These are phyloP conservation scores for Vitis cinerea DNA, from an alignment of 164 flowering plant genomes.

Conservation along the genomic window DNA sequence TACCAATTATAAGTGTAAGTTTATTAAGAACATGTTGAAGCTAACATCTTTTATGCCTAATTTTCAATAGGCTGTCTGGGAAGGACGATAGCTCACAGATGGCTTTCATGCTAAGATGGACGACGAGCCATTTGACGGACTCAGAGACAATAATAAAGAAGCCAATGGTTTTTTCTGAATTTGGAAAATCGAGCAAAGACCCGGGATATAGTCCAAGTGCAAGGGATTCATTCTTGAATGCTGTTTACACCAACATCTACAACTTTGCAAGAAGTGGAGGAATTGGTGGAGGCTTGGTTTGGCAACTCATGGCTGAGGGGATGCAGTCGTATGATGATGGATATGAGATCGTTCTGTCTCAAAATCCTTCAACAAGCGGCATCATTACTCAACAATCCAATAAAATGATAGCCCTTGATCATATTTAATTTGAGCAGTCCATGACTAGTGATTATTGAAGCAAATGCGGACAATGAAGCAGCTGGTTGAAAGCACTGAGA, in stretches of 20 bases:
- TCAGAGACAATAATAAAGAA: conserved; percentile 14
- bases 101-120: conserved; percentile 20
- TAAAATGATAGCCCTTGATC: conserved; percentile 3
- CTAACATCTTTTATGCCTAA: no score
- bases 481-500: no score
- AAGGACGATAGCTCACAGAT: conserved; percentile 13
- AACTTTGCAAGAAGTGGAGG: conserved; percentile 16
- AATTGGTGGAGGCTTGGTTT: conserved; percentile 19
- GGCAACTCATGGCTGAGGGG: conserved; percentile 26
- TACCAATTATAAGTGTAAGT: no score
- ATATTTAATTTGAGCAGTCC: no score
- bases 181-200: conserved; percentile 21
- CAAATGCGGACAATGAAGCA: no score
- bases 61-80: conserved; percentile 20
- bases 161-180: conserved; percentile 21
- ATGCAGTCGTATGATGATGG: conserved; percentile 26
- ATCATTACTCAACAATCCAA: conserved; percentile 16
- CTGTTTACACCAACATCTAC: conserved; percentile 11
- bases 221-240: conserved; percentile 14
- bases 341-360: conserved; percentile 18
- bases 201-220: conserved; percentile 14
- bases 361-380: conserved; percentile 12
- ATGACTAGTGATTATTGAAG: no score
- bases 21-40: no score
- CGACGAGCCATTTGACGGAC: conserved; percentile 15